These are phyloP conservation scores for Hirsutella thompsonii DNA, from an alignment of 2,329 filamentous ascomycete genomes.

Conservation along the genomic window DNA sequence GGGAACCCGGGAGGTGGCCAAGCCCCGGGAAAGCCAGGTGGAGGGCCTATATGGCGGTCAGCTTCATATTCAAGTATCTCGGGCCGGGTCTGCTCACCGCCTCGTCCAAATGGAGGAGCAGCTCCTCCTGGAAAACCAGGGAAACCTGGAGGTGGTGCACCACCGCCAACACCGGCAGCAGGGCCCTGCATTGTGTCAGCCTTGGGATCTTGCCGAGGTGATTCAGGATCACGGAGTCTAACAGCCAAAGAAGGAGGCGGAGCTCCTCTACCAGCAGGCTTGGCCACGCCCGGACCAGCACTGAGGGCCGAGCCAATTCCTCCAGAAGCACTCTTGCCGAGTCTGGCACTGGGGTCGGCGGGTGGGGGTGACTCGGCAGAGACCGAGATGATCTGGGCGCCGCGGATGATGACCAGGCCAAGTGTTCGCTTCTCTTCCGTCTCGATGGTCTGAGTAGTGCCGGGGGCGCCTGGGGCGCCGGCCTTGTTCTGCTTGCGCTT, in stretches of 20 bases:
- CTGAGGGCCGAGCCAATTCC: conserved; percentile 59
- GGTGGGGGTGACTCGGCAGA: conserved; percentile 94
- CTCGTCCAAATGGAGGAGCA: conserved; percentile 34
- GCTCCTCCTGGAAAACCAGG: conserved; percentile 33
- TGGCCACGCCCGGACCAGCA: conserved; percentile 78
- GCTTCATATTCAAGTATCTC: conserved; percentile 6
- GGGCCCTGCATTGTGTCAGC: conserved; percentile 43
- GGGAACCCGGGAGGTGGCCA: conserved; percentile 4
- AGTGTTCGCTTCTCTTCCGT: conserved; percentile 96
- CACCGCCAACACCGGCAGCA: conserved; percentile 74
- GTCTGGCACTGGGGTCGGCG: conserved; percentile 78
- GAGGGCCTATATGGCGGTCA: conserved; percentile 26
- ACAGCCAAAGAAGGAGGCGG: conserved; percentile 65
- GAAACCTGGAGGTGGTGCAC: conserved; percentile 47
- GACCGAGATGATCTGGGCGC: conserved; percentile 85
- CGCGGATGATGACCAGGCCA: conserved; percentile 85
- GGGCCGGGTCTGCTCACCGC: conserved; percentile 30
- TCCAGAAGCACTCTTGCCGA: conserved; percentile 63
- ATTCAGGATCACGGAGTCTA: conserved; percentile 12
- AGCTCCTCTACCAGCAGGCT: conserved; percentile 76
- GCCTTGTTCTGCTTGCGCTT: conserved; percentile 74
- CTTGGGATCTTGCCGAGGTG: neutral
- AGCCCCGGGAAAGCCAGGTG: conserved; percentile 34
- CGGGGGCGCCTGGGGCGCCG: conserved; percentile 44
- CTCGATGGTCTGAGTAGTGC: conserved; percentile 59